phyloP scores from a whole-genome alignment of 257 asterid genomes.

The Solanum pennellii region DNA sequence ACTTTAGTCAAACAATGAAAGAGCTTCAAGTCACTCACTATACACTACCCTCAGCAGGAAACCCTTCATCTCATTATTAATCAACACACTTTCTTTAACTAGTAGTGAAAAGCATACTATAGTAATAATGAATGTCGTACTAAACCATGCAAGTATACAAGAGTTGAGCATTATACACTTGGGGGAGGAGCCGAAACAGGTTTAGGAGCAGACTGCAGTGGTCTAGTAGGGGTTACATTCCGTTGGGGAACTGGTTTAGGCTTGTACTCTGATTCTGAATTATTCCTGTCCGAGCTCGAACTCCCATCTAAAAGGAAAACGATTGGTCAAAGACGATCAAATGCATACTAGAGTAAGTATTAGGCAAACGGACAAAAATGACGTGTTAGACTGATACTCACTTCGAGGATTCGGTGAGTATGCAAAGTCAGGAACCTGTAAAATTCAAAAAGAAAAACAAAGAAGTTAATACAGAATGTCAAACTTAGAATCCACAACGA shows the following conservation, averaged over 20 bases:
- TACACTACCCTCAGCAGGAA: background rate
- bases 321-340: background rate
- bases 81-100: background rate
- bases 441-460: slow-evolving; percentile 1
- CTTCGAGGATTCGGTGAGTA: slow-evolving; percentile 80
- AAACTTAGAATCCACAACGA: background rate
- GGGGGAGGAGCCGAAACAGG: slow-evolving; percentile 59
- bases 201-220: slow-evolving; percentile 51
- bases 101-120: background rate
- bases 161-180: slow-evolving; percentile 34
- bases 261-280: slow-evolving; percentile 49
- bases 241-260: slow-evolving; percentile 47
- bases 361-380: background rate
- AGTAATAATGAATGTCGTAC: background rate
- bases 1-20: background rate
- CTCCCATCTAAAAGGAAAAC: slow-evolving; percentile 46
- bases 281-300: slow-evolving; percentile 59
- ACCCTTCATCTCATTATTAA: background rate
- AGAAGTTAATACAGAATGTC: slow-evolving; percentile 4
- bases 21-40: background rate
- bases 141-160: background rate
- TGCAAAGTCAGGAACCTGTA: slow-evolving; percentile 63
- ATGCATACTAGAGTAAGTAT: background rate
- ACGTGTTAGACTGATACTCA: slow-evolving; percentile 23
- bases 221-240: slow-evolving; percentile 56